Base-by-base conservation (phyloP, 768 basidiomycete genomes). In the Asterophora parasitica region DNA sequence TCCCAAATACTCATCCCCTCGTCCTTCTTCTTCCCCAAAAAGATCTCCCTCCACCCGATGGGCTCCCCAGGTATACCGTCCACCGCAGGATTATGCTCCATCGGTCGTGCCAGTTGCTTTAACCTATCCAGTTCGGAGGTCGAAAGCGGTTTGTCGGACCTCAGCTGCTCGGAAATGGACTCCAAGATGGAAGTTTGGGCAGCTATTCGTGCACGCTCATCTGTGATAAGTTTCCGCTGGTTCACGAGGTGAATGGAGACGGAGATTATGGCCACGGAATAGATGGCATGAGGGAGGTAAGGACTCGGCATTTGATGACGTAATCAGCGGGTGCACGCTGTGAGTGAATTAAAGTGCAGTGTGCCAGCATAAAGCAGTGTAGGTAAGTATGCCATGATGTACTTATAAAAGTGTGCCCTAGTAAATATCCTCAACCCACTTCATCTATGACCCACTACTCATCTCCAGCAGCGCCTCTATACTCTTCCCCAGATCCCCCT, bases 401-500 rank as follows among this genome's bases (percentile, higher is more conserved):
- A 31, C 3, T 30, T 30, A 9, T 2, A 31, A 10, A 23, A 23
- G 23, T 3, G 23, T 6, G 23, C 6, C 23, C 23, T 6, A 23
- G 23, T 23, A 23, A 23, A 6, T 23, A 23, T 23, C 23, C 3
- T 23, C 36, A 17, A 17, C 30, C 9, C 38, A 43, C 20, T 33
- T 15, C 20, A 34, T 42, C 50, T 61, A 72, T 38, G 65, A 60
- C 40, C 67, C 74, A 47, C 68, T 72, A 51, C 71, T 74, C 75
- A 92, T 88, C 68, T 92, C 90, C 60, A 92, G 67, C 51, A 92
- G 62, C 41, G 75, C 80, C 60, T 95, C 93, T 57, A 95, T 93
- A 61, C 90, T 93, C 75, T 79, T 81, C 34, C 92, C 92, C 48
- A 96, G 61, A 69, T 96, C 92, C 15, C 90, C 88, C 7, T 79